Percentiles rank a stretch among this genome's conserved stretches.
Evolutionary conservation across 2,329 filamentous ascomycete species (phyloP).

Genomic region (Aspergillus sp.): DNA sequence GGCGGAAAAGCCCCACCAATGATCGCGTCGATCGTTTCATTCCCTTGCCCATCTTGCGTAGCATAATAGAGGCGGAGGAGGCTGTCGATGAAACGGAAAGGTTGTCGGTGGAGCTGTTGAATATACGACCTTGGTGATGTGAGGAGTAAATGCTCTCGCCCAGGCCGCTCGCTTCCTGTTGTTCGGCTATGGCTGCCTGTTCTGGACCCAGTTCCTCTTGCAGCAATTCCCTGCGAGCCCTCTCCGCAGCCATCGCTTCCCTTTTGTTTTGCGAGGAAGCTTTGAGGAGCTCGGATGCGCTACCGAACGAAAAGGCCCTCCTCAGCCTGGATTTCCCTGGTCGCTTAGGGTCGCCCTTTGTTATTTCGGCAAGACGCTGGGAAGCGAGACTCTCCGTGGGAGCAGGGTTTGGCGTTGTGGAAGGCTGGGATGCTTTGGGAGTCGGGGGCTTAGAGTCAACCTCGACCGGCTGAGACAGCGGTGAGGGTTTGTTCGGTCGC

Average conservation of each 20-base stretch:
- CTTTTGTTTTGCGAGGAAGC: slow-evolving; percentile 66
- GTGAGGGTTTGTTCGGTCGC: slow-evolving; percentile 68
- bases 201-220: slow-evolving; percentile 78
- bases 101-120: slow-evolving; percentile 91
- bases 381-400: slow-evolving; percentile 67
- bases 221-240: slow-evolving; percentile 65
- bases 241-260: slow-evolving; percentile 51
- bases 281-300: slow-evolving; percentile 83
- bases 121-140: slow-evolving; percentile 73
- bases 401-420: slow-evolving; percentile 35
- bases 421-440: slow-evolving; percentile 18
- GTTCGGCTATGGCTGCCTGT: slow-evolving; percentile 85
- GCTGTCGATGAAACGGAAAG: slow-evolving; percentile 58
- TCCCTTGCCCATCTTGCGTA: slow-evolving; percentile 98
- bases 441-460: slow-evolving; percentile 37
- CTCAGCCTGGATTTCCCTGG: slow-evolving; percentile 85
- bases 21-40: slow-evolving; percentile 93
- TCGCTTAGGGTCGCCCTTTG: slow-evolving; percentile 73
- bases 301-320: slow-evolving; percentile 94
- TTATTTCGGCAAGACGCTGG: slow-evolving; percentile 83
- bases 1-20: slow-evolving; percentile 89
- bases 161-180: slow-evolving; percentile 88
- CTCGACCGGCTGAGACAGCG: slow-evolving; percentile 70
- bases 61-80: slow-evolving; percentile 53
- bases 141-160: slow-evolving; percentile 87